These are phyloP conservation scores for Polygonum aviculare DNA, from an alignment of 148 eudicot genomes.

Conservation along the genomic window DNA sequence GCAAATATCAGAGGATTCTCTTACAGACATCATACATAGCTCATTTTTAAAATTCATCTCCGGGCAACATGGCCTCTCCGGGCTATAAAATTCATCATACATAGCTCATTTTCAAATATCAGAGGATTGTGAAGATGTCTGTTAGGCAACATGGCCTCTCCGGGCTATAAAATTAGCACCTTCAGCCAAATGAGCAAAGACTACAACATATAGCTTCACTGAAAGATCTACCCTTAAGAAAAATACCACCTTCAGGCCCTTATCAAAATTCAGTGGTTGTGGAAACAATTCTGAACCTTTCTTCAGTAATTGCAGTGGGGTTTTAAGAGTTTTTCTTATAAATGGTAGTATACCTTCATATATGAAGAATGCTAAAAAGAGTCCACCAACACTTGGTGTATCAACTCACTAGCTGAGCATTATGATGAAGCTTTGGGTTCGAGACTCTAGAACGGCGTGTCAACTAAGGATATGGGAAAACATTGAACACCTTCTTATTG, in stretches of 20 bases:
- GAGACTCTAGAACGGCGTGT: conserved; percentile 14
- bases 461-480: conserved; percentile 83
- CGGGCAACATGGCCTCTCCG: neutral
- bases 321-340: no score
- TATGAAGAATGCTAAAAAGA: no score
- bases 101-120: neutral
- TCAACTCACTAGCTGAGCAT: no score
- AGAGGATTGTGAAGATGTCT: neutral
- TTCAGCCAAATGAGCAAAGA: neutral
- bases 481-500: conserved; percentile 92
- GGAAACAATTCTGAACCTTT: conserved; percentile 24
- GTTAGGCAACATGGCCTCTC: neutral
- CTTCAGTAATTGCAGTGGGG: no score
- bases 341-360: no score
- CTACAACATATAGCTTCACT: neutral
- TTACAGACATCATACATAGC: neutral
- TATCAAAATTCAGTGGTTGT: neutral
- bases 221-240: neutral
- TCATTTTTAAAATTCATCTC: neutral
- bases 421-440: no score
- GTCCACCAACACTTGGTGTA: no score
- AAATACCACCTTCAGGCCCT: neutral
- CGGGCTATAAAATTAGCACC: neutral
- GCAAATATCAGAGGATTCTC: neutral
- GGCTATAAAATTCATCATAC: neutral